A percentile compares a stretch with the other conserved stretches of the same genome.
phyloP scores from a whole-genome alignment of 108 stramenopile species.

The Tribonema minus region DNA sequence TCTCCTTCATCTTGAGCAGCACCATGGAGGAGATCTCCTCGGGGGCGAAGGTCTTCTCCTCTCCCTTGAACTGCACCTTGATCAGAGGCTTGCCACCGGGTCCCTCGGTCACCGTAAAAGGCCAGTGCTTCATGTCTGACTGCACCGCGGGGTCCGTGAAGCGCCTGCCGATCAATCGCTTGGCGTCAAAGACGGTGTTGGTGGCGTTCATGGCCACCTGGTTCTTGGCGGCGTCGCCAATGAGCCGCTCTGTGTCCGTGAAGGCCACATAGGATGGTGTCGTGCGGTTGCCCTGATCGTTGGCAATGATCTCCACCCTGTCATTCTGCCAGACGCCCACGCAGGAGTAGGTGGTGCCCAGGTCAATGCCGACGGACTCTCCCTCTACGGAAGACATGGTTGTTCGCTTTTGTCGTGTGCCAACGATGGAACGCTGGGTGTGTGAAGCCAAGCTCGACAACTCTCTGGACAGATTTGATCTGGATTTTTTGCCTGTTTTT shows the following conservation, averaged over 20 bases:
- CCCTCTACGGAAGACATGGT: slow-evolving; percentile 60
- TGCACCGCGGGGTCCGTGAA: slow-evolving; percentile 82
- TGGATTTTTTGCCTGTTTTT: too few species aligned
- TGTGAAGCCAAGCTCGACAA: slow-evolving; percentile 91
- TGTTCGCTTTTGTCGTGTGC: slow-evolving; percentile 61
- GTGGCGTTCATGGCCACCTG: slow-evolving; percentile 82
- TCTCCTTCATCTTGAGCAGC: slow-evolving; percentile 93
- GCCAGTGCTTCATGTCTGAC: slow-evolving; percentile 86
- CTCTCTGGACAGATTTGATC: too few species aligned
- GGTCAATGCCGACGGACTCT: slow-evolving; percentile 56
- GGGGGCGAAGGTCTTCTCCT: slow-evolving; percentile 86
- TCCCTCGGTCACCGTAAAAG: slow-evolving; percentile 78
- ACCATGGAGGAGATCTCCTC: slow-evolving; percentile 99
- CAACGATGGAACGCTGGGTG: slow-evolving; percentile 54
- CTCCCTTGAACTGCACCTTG: slow-evolving; percentile 86
- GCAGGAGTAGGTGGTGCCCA: too few species aligned
- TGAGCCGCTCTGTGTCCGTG: slow-evolving; percentile 38
- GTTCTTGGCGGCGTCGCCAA: too few species aligned
- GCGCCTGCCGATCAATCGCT: slow-evolving; percentile 90
- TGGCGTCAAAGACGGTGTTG: slow-evolving; percentile 93
- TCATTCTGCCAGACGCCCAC: slow-evolving; percentile 54
- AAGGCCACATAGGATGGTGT: slow-evolving; percentile 79
- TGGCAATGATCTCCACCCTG: slow-evolving; percentile 68
- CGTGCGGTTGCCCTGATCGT: slow-evolving; percentile 83
- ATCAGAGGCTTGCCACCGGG: slow-evolving; percentile 80